Conservation (phyloP, 1,139 yeast species). For the Diutina sp. region DNA sequence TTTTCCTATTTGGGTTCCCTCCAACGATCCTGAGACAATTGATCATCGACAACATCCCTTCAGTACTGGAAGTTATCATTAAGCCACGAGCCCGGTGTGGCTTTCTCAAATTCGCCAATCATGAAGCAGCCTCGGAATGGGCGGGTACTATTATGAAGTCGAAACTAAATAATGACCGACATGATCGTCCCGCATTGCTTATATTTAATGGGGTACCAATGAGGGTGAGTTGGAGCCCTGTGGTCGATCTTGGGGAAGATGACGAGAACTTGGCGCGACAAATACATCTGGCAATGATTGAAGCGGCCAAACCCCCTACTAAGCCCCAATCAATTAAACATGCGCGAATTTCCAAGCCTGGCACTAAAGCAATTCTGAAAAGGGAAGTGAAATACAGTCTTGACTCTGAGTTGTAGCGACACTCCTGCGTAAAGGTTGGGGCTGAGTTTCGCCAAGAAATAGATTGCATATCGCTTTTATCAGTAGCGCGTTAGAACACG, state of each 20-base stretch:
- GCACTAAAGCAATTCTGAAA: background rate
- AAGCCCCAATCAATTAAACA: background rate
- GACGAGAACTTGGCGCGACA: background rate
- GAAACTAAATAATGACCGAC: slow-evolving; percentile 15
- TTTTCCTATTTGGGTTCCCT: slow-evolving; percentile 64
- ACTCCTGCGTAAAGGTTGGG: background rate
- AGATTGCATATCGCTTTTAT: background rate
- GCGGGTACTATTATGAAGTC: slow-evolving; percentile 21
- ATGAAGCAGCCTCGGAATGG: slow-evolving; percentile 42
- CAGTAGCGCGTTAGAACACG: background rate
- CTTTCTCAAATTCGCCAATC: slow-evolving; percentile 37
- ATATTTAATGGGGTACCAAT: slow-evolving; percentile 30
- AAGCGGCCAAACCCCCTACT: background rate
- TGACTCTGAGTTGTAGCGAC: background rate
- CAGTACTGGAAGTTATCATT: slow-evolving; percentile 35
- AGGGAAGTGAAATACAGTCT: background rate
- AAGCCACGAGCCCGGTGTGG: slow-evolving; percentile 58
- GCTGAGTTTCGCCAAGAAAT: background rate
- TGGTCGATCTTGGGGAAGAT: background rate
- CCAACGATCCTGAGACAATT: slow-evolving; percentile 54
- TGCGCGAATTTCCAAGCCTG: background rate
- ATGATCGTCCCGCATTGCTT: slow-evolving; percentile 14
- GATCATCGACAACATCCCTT: slow-evolving; percentile 32
- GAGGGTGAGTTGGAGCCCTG: slow-evolving; percentile 52
- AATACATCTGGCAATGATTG: background rate